A percentile compares a stretch with the other conserved stretches of the same genome.
Conservation (phyloP, 768 basidiomycete species). For the Suillus lakei region DNA sequence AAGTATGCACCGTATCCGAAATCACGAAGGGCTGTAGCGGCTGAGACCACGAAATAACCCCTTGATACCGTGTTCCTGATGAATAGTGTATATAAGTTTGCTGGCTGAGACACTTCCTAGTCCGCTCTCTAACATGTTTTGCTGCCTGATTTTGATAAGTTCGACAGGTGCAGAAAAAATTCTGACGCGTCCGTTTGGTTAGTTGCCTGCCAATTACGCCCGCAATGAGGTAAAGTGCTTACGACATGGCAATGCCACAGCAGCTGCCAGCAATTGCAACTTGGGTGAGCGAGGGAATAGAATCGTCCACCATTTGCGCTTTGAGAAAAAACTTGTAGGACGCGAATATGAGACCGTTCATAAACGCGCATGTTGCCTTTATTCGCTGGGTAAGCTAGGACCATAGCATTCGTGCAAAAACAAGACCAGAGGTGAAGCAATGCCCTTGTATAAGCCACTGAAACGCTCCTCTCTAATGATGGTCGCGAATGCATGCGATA, state of each 20-base stretch:
- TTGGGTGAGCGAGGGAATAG: slow-evolving; percentile 68
- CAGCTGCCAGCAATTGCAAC: slow-evolving; percentile 80
- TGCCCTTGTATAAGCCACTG: slow-evolving; percentile 73
- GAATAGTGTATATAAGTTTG: slow-evolving; percentile 59
- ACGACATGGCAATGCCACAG: slow-evolving; percentile 83
- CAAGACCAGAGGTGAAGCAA: slow-evolving; percentile 79
- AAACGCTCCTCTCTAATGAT: slow-evolving; percentile 76
- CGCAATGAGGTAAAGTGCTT: slow-evolving; percentile 35
- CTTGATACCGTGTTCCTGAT: slow-evolving; percentile 56
- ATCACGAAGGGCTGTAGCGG: slow-evolving; percentile 77
- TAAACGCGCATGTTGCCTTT: slow-evolving; percentile 70
- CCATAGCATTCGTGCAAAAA: background rate
- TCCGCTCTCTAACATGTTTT: slow-evolving; percentile 48
- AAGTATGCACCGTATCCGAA: slow-evolving; percentile 89
- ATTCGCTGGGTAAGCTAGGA: background rate
- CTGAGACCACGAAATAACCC: slow-evolving; percentile 81
- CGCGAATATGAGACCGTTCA: slow-evolving; percentile 89
- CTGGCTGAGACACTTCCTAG: slow-evolving; percentile 48
- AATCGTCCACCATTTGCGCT: slow-evolving; percentile 54
- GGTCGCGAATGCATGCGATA: slow-evolving; percentile 64
- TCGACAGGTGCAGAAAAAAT: slow-evolving; percentile 84
- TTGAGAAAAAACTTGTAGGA: slow-evolving; percentile 83
- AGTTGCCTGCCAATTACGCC: background rate
- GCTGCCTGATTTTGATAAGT: slow-evolving; percentile 86
- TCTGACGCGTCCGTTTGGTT: slow-evolving; percentile 39